Evolutionary conservation across 768 basidiomycete species (phyloP).

Genomic region (Grammothele lineata): DNA sequence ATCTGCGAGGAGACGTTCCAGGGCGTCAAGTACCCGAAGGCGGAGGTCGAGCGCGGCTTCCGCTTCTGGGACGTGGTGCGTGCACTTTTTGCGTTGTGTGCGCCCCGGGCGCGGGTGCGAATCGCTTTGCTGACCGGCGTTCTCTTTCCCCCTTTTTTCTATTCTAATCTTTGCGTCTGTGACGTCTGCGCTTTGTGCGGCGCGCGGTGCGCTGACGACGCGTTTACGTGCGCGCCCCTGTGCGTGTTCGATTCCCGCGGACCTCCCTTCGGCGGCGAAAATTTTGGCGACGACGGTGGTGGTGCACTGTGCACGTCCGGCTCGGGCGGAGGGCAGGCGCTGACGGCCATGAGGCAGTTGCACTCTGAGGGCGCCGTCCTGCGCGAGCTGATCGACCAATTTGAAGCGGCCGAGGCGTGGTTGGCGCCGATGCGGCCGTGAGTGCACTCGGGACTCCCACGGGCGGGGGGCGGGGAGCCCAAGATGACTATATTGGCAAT

Average conservation of each 20-base stretch:
- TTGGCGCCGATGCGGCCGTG: constrained; percentile 86
- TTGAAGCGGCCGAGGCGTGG: constrained; percentile 95
- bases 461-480: constrained; percentile 1
- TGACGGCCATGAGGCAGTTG: constrained; percentile 87
- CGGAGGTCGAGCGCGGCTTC: constrained; percentile 94
- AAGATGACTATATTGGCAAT: constrained; percentile 5
- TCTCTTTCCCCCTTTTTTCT: background rate
- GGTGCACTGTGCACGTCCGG: background rate
- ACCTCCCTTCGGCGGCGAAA: too few relatives aligned
- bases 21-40: constrained; percentile 81
- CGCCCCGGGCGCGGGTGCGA: background rate
- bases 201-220: background rate
- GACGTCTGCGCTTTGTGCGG: background rate
- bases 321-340: constrained; percentile 65
- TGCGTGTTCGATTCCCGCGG: background rate
- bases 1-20: constrained; percentile 94
- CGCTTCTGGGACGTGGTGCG: constrained; percentile 98
- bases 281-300: too few relatives aligned
- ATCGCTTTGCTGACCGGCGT: background rate
- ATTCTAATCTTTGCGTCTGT: too few relatives aligned
- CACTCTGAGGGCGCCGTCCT: constrained; percentile 78
- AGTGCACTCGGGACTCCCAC: constrained; percentile 26
- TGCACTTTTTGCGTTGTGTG: constrained; percentile 16
- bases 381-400: constrained; percentile 89
- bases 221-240: background rate